Percentiles rank a stretch among this genome's conserved stretches.
These are phyloP conservation scores for Rosa lucieae DNA, from an alignment of 306 rosid genomes.

Conservation along the genomic window DNA sequence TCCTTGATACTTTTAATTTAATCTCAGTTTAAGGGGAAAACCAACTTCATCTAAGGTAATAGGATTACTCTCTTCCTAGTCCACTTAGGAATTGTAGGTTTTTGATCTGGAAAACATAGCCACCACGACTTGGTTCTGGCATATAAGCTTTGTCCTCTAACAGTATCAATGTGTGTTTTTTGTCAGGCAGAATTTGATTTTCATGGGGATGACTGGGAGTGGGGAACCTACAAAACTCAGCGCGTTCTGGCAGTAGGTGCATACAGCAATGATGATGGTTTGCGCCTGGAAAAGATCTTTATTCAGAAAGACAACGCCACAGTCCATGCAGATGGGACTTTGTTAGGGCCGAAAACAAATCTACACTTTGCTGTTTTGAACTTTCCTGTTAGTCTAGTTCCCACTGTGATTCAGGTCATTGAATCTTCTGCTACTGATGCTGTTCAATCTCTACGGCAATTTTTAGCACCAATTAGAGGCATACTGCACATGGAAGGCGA, in stretches of 20 bases:
- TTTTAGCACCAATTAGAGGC: conserved; percentile 77
- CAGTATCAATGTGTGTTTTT: conserved; percentile 29
- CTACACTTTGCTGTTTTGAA: conserved; percentile 94
- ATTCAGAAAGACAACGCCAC: conserved; percentile 92
- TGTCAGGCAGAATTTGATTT: conserved; percentile 88
- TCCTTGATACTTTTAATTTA: conserved; percentile 8
- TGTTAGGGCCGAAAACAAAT: conserved; percentile 80
- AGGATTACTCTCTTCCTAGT: background rate
- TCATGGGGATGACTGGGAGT: conserved; percentile 97
- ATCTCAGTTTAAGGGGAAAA: conserved; percentile 14
- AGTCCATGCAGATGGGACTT: conserved; percentile 91
- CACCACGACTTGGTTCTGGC: conserved; percentile 14
- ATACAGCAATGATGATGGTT: conserved; percentile 76
- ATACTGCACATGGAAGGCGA: conserved; percentile 98
- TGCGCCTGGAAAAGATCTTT: conserved; percentile 64
- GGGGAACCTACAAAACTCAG: conserved; percentile 93
- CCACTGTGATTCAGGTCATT: conserved; percentile 74
- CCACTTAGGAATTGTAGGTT: background rate
- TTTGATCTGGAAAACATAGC: background rate
- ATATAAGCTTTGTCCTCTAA: conserved; percentile 26
- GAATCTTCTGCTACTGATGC: conserved; percentile 76
- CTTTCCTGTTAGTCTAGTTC: conserved; percentile 85
- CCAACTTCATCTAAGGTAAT: background rate
- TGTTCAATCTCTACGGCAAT: conserved; percentile 65
- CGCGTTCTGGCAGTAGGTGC: conserved; percentile 76